phyloP scores from a whole-genome alignment of 495 filamentous ascomycete species.

The Aspergillus biplanus region DNA sequence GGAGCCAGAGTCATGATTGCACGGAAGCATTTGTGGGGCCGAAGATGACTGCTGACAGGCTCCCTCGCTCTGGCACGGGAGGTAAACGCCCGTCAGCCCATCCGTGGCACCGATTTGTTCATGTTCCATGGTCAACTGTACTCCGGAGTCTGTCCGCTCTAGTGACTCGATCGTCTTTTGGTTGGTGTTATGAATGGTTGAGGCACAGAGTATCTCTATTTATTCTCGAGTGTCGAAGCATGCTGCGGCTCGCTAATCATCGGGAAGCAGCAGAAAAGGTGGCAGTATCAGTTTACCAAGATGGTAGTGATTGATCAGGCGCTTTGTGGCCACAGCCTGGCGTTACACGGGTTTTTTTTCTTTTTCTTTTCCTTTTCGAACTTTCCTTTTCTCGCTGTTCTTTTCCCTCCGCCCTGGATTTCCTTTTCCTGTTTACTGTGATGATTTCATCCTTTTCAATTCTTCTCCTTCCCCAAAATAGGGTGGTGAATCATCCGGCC shows the following conservation, averaged over 20 bases:
- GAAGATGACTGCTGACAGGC: conserved; percentile 22
- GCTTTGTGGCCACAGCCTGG: conserved; percentile 12
- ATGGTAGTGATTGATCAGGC: conserved; percentile 24
- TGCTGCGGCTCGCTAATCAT: conserved; percentile 20
- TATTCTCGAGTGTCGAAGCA: conserved; percentile 7
- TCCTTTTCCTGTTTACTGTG: background rate
- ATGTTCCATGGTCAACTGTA: conserved; percentile 5
- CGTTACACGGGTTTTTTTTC: conserved; percentile 23
- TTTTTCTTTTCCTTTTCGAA: background rate
- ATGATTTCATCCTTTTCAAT: background rate
- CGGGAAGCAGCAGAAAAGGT: conserved; percentile 26
- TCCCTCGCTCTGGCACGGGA: conserved; percentile 19
- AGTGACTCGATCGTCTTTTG: conserved; percentile 19
- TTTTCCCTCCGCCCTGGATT: background rate
- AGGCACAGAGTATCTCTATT: background rate
- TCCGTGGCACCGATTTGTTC: conserved; percentile 18
- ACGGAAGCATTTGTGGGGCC: conserved; percentile 24
- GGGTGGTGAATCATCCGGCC: conserved; percentile 24
- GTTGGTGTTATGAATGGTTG: background rate
- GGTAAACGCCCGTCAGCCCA: conserved; percentile 23
- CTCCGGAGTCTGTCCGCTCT: conserved; percentile 1
- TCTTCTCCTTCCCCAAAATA: background rate
- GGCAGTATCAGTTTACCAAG: conserved; percentile 14
- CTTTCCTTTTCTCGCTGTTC: background rate
- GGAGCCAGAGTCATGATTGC: conserved; percentile 22